These are phyloP conservation scores for Mitragyna speciosa DNA, from an alignment of 257 asterid genomes.

Conservation along the genomic window DNA sequence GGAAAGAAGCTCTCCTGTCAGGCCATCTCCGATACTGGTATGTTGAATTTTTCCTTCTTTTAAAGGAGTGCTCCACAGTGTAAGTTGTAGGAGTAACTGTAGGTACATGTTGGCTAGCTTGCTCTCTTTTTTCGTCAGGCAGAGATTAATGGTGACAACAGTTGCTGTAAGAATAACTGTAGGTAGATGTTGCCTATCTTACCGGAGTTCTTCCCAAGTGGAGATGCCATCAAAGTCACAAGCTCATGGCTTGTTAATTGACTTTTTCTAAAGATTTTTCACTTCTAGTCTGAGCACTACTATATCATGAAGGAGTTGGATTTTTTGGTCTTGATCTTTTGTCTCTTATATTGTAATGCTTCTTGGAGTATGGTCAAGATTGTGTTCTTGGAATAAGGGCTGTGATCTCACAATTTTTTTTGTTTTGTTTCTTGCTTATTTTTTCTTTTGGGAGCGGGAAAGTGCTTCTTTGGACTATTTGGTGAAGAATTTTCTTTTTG, in stretches of 20 bases:
- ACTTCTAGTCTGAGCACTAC: not conserved
- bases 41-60: slow-evolving; percentile 27
- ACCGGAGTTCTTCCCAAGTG: not conserved
- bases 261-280: not conserved
- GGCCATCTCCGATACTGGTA: slow-evolving; percentile 45
- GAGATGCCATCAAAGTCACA: not conserved
- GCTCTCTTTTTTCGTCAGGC: not conserved
- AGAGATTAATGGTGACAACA: not conserved
- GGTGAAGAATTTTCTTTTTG: slow-evolving; percentile 1
- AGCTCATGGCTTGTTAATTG: not conserved
- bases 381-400: not conserved
- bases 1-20: slow-evolving; percentile 92
- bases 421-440: not conserved
- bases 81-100: slow-evolving; percentile 15
- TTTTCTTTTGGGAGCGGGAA: not conserved
- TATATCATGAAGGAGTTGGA: not conserved
- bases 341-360: not conserved
- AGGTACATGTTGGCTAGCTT: not conserved
- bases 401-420: too few relatives aligned
- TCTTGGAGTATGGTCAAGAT: not conserved
- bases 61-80: not conserved
- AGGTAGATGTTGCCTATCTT: not conserved
- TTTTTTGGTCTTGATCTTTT: not conserved
- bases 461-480: not conserved
- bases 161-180: slow-evolving; percentile 14